Evolutionary conservation across 2,329 filamentous ascomycete species (phyloP).

Genomic region (Hypocreales sp.): DNA sequence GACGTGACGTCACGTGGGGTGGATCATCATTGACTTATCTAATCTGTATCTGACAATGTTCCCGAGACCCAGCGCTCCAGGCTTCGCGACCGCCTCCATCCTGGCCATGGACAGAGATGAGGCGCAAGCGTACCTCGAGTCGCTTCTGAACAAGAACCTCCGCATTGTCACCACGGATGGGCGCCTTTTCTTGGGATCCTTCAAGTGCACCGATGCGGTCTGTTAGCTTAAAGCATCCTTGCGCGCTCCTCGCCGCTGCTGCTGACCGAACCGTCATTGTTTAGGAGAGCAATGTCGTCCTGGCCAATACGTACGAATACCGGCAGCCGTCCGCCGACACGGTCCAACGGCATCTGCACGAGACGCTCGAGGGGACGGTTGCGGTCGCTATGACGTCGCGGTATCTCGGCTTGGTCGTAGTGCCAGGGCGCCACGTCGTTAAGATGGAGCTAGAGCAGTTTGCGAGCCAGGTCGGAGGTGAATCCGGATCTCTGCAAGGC

Average conservation of each 20-base stretch:
- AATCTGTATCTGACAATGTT: too few species aligned
- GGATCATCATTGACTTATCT: too few species aligned
- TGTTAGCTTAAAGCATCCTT: slow-evolving; percentile 12
- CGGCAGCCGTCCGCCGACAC: slow-evolving; percentile 48
- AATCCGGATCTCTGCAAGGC: too few species aligned
- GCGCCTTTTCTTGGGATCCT: slow-evolving; percentile 75
- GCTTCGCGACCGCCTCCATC: slow-evolving; percentile 1
- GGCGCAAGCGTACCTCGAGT: slow-evolving; percentile 39
- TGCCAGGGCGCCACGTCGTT: slow-evolving; percentile 72
- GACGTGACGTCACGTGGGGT: too few species aligned
- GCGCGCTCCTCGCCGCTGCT: not conserved
- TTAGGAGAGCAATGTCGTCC: slow-evolving; percentile 77
- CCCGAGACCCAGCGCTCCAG: too few species aligned
- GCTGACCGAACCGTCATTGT: not conserved
- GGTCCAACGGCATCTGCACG: slow-evolving; percentile 17
- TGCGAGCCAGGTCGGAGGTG: slow-evolving; percentile 38
- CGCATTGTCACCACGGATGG: slow-evolving; percentile 68
- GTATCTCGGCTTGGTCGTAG: slow-evolving; percentile 77
- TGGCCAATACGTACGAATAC: slow-evolving; percentile 80
- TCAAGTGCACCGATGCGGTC: slow-evolving; percentile 92
- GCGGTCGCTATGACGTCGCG: slow-evolving; percentile 65
- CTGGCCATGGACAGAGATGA: slow-evolving; percentile 31
- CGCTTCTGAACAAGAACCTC: slow-evolving; percentile 63
- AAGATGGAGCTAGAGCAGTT: slow-evolving; percentile 83
- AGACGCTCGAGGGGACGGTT: slow-evolving; percentile 25